Evolutionary conservation across 2,329 filamentous ascomycete species (phyloP).

Genomic region (Alternaria novae-zelandiae): DNA sequence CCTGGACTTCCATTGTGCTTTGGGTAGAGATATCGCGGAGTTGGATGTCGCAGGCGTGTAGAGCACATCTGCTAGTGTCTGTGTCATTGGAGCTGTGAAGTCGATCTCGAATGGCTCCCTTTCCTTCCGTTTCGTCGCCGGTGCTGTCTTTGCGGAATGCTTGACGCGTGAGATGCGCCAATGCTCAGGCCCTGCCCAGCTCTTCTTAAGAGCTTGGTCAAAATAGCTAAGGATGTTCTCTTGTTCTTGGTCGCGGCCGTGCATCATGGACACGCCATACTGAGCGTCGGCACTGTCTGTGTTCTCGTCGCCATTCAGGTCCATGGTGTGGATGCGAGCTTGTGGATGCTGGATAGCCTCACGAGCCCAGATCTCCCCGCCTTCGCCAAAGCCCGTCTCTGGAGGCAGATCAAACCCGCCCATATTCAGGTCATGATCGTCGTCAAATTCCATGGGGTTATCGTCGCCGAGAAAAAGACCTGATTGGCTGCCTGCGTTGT

Average conservation of each 20-base stretch:
- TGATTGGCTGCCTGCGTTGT: slow-evolving; percentile 66
- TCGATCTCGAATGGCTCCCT: slow-evolving; percentile 97
- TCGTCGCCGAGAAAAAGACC: slow-evolving; percentile 88
- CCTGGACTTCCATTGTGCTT: slow-evolving; percentile 95
- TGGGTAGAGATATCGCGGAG: slow-evolving; percentile 81
- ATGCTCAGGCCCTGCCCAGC: slow-evolving; percentile 97
- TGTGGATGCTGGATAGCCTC: slow-evolving; percentile 88
- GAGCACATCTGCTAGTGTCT: slow-evolving; percentile 73
- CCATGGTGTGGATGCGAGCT: slow-evolving; percentile 76
- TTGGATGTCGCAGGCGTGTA: slow-evolving; percentile 84
- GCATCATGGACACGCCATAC: slow-evolving; percentile 81
- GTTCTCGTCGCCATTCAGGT: slow-evolving; percentile 62
- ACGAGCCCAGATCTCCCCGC: slow-evolving; percentile 92
- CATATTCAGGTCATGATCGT: slow-evolving; percentile 65
- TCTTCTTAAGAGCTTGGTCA: slow-evolving; percentile 93
- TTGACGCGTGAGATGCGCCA: slow-evolving; percentile 98
- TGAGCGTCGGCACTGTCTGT: slow-evolving; percentile 63
- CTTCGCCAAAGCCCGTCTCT: slow-evolving; percentile 89
- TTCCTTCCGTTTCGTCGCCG: slow-evolving; percentile 77
- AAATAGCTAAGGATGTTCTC: slow-evolving; percentile 98
- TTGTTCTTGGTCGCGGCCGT: slow-evolving; percentile 73
- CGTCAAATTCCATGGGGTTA: slow-evolving; percentile 81
- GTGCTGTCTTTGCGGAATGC: slow-evolving; percentile 65
- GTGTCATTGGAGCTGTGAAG: slow-evolving; percentile 77
- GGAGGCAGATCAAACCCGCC: slow-evolving; percentile 65